Evolutionary conservation across 2,329 filamentous ascomycete genomes (phyloP), one percentile per base, ranked within the genome.

Genomic region (Eutypa lata): DNA sequence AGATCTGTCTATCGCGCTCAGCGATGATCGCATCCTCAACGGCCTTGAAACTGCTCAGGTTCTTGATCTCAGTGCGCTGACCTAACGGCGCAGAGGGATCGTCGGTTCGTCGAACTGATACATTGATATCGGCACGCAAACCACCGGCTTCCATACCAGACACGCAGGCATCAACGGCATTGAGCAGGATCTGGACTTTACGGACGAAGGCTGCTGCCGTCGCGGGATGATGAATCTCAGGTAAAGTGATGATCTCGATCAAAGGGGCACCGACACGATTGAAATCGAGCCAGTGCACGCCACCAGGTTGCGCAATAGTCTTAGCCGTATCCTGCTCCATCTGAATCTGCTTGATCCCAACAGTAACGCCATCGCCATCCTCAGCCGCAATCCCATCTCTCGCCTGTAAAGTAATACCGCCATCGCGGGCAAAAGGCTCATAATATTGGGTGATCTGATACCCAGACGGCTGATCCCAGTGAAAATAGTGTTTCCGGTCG

Each of bases 361-460:
- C 80, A 0, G 76, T 78, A 19, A 96, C 73, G n/a, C 78, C 73
- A 18, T 87, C 77, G 1, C 88, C 88, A 62, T 91, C 88, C 62
- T 89, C 81, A 0, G 83, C 77, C 0, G 87, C 86, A 56, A 96
- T 90, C 1, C 91, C 92, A 66, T 97, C 93, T 53, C 91, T 80
- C 3, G 82, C 73, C 38, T 80, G 82, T 6, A 99, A 76, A 0
- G 77, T 81, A n/a, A 97, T 76, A 38, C 76, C 73, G 2, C 94
- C 94, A 62, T 91, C 78, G 55, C 78, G 83, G 1, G 85, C 85
- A 60, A 88, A 84, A 0, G 85, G 84, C 53, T 84, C 76, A 69
- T 97, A 97, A 74, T 93, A 97, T 68, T 99, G 94, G 2, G 94
- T 99, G 57, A 99, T 96, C 71, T 99, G 94, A 71, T 99, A 99